Base-by-base conservation (phyloP, 768 basidiomycete genomes). In the Mycena metata region DNA sequence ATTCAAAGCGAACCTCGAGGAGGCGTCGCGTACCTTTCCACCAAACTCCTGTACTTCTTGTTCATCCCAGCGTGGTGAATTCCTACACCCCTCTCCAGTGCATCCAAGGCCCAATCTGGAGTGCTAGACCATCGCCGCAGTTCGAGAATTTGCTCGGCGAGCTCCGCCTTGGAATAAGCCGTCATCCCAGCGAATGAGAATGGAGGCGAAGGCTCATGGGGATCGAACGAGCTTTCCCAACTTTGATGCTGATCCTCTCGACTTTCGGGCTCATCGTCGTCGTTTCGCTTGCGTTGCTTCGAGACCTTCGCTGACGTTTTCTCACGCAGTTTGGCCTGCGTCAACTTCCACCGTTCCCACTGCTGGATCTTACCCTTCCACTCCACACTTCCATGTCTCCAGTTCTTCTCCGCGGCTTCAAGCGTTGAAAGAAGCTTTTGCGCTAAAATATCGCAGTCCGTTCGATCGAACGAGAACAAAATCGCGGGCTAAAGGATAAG, bases 31-130 rank as follows among this genome's bases (percentile, higher is more conserved):
- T 66, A 87, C 88, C 85, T 86, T 81, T 91, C 89, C 0, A 91
- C 81, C 0, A 89, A 69, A 50, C 82, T 81, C 46, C 90, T 78
- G 73, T 92, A 92, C 1, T 76, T 76, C 73, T 85, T 89, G 67
- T 87, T 86, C 90, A 93, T 90, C 23, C 91, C 91, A 11, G 88
- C 72, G 75, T 92, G 91, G 71, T 93, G 91, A 13, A 93, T 85
- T 0, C 86, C 91, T 33, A 93, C 85, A 35, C 91, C 91, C 36
- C 91, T 81, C 55, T 76, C 75, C 54, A 93, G 77, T 8, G 87
- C 88, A 13, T 61, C 66, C 26, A 88, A 58, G 6, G 83, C 82
- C 85, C 87, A 88, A n/a, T 52, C 26, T 2, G 81, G 83, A 1
- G 79, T 76, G 59, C 79, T 82, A 54, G 76, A 77, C 73, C 77